Evolutionary conservation across 306 rosid genomes (phyloP).

Genomic region (Quercus bicolor): DNA sequence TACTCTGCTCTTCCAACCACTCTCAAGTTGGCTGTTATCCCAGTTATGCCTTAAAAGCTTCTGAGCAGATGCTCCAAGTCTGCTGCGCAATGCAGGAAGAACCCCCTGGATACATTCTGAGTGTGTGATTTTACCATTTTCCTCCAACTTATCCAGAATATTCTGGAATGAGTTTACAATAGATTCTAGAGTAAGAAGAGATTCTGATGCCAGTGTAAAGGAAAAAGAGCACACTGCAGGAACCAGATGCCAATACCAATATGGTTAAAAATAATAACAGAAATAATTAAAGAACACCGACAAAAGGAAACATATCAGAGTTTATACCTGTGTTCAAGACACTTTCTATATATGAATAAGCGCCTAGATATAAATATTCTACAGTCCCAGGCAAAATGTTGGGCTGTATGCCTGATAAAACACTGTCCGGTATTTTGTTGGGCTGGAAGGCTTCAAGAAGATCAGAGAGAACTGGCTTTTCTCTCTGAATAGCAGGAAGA

Average conservation of each 20-base stretch:
- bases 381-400: conserved; percentile 27
- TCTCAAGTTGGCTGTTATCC: conserved; percentile 26
- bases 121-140: conserved; percentile 15
- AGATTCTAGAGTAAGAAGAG: conserved; percentile 36
- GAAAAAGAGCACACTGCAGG: conserved; percentile 38
- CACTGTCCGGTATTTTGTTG: conserved; percentile 14
- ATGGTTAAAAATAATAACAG: background rate
- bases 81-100: conserved; percentile 23
- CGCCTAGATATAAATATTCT: conserved; percentile 29
- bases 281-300: background rate
- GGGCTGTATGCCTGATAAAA: conserved; percentile 18
- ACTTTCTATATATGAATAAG: conserved; percentile 28
- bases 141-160: conserved; percentile 22
- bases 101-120: conserved; percentile 15
- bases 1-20: conserved; percentile 31
- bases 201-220: conserved; percentile 37
- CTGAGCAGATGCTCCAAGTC: conserved; percentile 34
- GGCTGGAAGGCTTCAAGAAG: conserved; percentile 45
- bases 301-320: background rate
- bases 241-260: background rate
- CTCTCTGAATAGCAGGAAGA: conserved; percentile 23
- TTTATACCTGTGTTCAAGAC: conserved; percentile 30
- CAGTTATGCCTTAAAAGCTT: conserved; percentile 32
- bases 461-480: conserved; percentile 19
- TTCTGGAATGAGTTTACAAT: conserved; percentile 18